Evolutionary conservation across 2,329 filamentous ascomycete species (phyloP).

Genomic region (Colletotrichum eremochloae): DNA sequence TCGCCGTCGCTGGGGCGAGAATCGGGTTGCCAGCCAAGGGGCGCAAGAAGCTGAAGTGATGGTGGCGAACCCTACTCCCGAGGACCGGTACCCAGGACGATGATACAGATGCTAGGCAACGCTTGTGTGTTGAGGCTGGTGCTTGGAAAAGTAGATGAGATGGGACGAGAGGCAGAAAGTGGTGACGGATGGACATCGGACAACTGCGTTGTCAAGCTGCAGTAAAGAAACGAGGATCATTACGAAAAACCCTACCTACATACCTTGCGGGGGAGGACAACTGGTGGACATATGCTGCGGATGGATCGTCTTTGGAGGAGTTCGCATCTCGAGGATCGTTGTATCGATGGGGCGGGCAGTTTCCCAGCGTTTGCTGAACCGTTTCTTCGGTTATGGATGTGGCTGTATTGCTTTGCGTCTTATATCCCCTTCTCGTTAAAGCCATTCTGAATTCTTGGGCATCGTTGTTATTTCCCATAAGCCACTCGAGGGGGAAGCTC

Average conservation of each 20-base stretch:
- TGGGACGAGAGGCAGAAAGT: not conserved
- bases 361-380: conserved; percentile 2
- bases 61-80: not conserved
- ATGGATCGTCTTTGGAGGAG: not conserved
- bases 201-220: not conserved
- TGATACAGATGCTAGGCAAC: not conserved
- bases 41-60: conserved; percentile 23
- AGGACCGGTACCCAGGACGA: not conserved
- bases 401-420: conserved; percentile 10
- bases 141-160: not conserved
- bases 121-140: not conserved
- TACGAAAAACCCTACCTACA: not conserved
- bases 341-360: conserved; percentile 4
- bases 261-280: not conserved
- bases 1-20: conserved; percentile 71
- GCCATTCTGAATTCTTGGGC: not conserved
- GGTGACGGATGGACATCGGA: not conserved
- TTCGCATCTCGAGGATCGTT: not conserved
- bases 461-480: not conserved
- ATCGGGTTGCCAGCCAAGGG: conserved; percentile 41
- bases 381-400: conserved; percentile 4
- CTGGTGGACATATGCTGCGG: conserved; percentile 3
- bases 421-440: conserved; percentile 1
- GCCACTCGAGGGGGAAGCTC: not conserved
- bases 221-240: conserved; percentile 1